phyloP scores from a whole-genome alignment of 179 eudicot genomes.

The Heliamphora pulchella region DNA sequence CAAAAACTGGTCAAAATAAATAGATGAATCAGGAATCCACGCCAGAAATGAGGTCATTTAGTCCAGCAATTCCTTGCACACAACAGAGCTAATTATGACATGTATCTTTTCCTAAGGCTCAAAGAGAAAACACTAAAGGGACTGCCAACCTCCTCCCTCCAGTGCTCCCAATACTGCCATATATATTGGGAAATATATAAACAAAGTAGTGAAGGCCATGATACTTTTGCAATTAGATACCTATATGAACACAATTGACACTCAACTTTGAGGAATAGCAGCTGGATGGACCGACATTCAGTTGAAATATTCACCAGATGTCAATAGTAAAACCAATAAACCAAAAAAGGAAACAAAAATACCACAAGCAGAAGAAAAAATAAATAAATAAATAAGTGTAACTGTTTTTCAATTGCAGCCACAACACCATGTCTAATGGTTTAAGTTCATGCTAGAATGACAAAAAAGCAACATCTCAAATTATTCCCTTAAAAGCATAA shows the following conservation, averaged over 20 bases:
- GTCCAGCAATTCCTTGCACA: not conserved
- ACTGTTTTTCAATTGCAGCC: no score
- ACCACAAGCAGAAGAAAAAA: not conserved
- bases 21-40: not conserved
- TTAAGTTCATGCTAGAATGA: no score
- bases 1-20: not conserved
- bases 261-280: not conserved
- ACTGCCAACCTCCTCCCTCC: not conserved
- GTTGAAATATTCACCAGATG: not conserved
- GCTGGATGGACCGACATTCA: not conserved
- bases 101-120: not conserved
- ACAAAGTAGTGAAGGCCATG: not conserved
- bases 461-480: no score
- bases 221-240: not conserved
- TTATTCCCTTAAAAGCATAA: no score
- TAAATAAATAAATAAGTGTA: no score
- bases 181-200: not conserved
- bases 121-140: slow-evolving; percentile 7
- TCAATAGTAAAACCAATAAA: not conserved
- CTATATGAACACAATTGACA: no score
- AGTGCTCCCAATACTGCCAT: not conserved
- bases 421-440: no score
- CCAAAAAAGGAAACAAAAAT: not conserved
- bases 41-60: not conserved
- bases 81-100: not conserved